Percentiles rank a stretch among this genome's conserved stretches.
Evolutionary conservation across 148 eudicot genomes (phyloP).

Genomic region (Polygonum maritimum): DNA sequence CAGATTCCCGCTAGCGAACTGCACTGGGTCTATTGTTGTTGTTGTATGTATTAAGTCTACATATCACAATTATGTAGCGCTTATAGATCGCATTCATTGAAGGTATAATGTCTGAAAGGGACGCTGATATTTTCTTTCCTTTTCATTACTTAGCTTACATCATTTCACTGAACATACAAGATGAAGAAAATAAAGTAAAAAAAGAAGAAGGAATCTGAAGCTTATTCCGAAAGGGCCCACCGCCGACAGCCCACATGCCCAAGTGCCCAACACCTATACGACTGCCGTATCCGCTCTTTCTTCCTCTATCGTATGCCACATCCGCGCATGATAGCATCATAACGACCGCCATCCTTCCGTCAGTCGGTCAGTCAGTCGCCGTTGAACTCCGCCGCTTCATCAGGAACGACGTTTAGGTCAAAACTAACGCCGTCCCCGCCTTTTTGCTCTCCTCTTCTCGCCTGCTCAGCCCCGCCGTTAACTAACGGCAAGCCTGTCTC

Average conservation of each 20-base stretch:
- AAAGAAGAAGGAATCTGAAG: neutral
- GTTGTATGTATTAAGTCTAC: no score
- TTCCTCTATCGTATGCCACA: neutral
- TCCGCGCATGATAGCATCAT: neutral
- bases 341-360: neutral
- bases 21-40: no score
- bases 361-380: neutral
- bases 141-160: no score
- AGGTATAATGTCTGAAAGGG: no score
- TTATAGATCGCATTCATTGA: no score
- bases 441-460: neutral
- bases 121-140: no score
- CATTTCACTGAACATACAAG: neutral
- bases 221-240: neutral
- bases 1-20: no score
- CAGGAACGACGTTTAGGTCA: constrained; percentile 1
- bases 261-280: neutral
- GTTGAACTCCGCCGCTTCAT: neutral
- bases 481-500: neutral
- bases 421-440: neutral
- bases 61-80: no score
- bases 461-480: neutral
- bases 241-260: neutral
- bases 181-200: neutral
- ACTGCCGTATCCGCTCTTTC: neutral